Base-by-base conservation (phyloP, 2,329 filamentous ascomycete genomes). In the Fragosphaeria purpurea region DNA sequence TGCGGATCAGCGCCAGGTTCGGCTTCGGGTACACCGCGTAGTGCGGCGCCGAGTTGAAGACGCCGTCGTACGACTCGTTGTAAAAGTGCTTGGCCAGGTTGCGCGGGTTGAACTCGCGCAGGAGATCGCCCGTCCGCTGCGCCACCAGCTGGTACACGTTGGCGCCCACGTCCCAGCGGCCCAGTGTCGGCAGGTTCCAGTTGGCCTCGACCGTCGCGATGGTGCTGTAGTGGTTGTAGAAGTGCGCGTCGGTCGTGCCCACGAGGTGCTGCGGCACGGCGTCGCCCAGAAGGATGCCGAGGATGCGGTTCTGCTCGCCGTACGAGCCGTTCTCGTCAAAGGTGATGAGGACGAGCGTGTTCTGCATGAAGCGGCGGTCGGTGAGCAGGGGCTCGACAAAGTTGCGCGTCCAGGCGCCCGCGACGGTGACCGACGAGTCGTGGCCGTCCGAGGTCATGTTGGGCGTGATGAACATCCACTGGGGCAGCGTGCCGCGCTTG, bases 261-360 rank as follows among this genome's bases (percentile, higher is more conserved):
- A 80, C 68, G 1, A 85, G 74, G n/a, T 75, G 48, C 5, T 70
- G 48, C 9, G 85, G 84, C 2, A 94, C 67, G n/a, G 81, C 83
- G 52, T 86, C 86, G 12, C 87, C 88, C 4, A 93, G 69, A 0
- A 93, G 75, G 56, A 93, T 74, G 55, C 72, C 78, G 53, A 87
- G 77, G 48, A 93, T 76, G 41, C 74, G 73, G 74, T 93, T 93
- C 58, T 77, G 75, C 32, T 71, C 67, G 6, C 71, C 65, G 66
- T 89, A 88, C 8, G 76, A 80, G 59, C 83, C 78, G 63, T 82
- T 86, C 69, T 93, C 88, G 56, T 93, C 88, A 60, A 88, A 93
- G 8, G 82, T 90, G 53, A 93, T 65, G 5, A 91, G 70, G 8
- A 93, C 75, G 1, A 93, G 75, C 0, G 85, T 90, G 61, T 85